Evolutionary conservation across 2,329 filamentous ascomycete species (phyloP).

Genomic region (Chaetomiaceae sp.): DNA sequence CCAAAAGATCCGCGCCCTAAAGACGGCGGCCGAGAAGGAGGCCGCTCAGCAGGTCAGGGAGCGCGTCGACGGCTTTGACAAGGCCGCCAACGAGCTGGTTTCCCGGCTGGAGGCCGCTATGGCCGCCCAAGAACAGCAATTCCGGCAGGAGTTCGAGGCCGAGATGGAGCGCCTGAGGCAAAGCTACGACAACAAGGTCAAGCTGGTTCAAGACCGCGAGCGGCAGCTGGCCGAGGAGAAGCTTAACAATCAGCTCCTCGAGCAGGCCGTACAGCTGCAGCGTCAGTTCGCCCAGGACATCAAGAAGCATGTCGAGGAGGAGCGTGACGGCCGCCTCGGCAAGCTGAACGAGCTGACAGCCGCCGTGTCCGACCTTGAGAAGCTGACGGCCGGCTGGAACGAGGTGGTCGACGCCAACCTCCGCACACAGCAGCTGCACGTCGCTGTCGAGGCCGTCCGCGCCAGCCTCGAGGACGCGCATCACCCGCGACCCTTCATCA

Average conservation of each 20-base stretch:
- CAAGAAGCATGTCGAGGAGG: slow-evolving; percentile 75
- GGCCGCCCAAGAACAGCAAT: slow-evolving; percentile 72
- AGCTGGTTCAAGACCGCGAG: slow-evolving; percentile 73
- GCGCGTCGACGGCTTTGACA: slow-evolving; percentile 75
- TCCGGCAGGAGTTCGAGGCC: slow-evolving; percentile 79
- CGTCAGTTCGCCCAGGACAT: slow-evolving; percentile 77
- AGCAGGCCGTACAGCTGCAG: slow-evolving; percentile 88
- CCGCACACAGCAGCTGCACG: slow-evolving; percentile 91
- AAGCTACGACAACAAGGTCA: slow-evolving; percentile 74
- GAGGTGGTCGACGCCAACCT: slow-evolving; percentile 85
- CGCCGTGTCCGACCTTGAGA: slow-evolving; percentile 78
- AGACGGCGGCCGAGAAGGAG: slow-evolving; percentile 62
- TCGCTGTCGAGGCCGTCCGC: slow-evolving; percentile 89
- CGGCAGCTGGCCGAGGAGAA: slow-evolving; percentile 77
- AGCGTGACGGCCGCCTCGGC: slow-evolving; percentile 81
- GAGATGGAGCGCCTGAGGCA: slow-evolving; percentile 77
- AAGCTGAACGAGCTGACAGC: slow-evolving; percentile 76
- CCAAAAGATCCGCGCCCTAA: slow-evolving; percentile 70
- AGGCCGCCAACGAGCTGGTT: slow-evolving; percentile 81
- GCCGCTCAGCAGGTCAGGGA: slow-evolving; percentile 71
- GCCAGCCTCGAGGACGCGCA: slow-evolving; percentile 72
- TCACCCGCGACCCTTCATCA: slow-evolving; percentile 78
- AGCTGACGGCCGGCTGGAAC: slow-evolving; percentile 85
- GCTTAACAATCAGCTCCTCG: slow-evolving; percentile 76
- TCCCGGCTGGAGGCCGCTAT: slow-evolving; percentile 81